Conservation (phyloP, 306 rosid genomes). For the Pueraria montana region DNA sequence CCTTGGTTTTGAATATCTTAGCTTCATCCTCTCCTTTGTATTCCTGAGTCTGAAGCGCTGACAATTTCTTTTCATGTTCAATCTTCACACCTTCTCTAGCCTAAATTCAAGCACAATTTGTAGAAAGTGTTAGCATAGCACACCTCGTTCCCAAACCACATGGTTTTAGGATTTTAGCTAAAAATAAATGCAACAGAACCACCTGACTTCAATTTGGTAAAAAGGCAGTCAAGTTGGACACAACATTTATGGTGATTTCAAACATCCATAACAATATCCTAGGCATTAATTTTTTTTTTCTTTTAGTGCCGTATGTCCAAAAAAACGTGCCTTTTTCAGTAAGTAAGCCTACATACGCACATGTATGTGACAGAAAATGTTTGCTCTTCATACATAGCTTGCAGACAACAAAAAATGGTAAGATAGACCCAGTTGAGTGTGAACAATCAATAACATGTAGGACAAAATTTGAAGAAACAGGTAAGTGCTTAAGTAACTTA, state of each 20-base stretch:
- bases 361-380: constrained; percentile 8
- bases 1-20: constrained; percentile 91
- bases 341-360: constrained; percentile 4
- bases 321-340: constrained; percentile 36
- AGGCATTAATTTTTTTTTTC: constrained; percentile 38
- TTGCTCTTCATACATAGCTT: constrained; percentile 28
- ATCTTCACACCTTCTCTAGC: constrained; percentile 94
- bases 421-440: not conserved
- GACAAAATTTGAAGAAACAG: constrained; percentile 24
- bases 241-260: constrained; percentile 36
- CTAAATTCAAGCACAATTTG: constrained; percentile 58
- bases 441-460: constrained; percentile 6
- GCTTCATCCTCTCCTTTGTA: constrained; percentile 92
- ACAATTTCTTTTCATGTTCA: constrained; percentile 88
- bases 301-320: constrained; percentile 21
- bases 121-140: constrained; percentile 52
- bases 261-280: constrained; percentile 33
- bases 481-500: constrained; percentile 8
- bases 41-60: constrained; percentile 86
- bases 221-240: constrained; percentile 31
- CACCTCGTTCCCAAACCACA: constrained; percentile 36
- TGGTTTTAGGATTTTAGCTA: constrained; percentile 44
- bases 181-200: constrained; percentile 51
- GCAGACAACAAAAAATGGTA: constrained; percentile 10
- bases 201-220: constrained; percentile 42